Evolutionary conservation across 768 basidiomycete species (phyloP).

Genomic region (Termitomyces sp.): DNA sequence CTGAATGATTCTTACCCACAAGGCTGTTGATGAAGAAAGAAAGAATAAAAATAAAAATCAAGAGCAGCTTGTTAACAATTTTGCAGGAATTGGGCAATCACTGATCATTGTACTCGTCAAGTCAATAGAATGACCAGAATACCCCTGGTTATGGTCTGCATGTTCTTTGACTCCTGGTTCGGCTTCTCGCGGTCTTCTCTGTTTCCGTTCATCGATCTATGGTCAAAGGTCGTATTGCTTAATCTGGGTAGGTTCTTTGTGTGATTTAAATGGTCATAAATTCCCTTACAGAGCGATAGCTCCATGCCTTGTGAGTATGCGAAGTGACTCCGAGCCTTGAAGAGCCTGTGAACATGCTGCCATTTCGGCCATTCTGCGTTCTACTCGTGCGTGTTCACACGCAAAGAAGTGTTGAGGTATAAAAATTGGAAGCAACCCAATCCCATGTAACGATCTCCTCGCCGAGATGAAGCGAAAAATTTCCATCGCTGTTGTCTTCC

Average conservation of each 20-base stretch:
- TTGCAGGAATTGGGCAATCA: neutral
- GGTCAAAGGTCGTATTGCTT: neutral
- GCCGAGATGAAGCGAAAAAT: slow-evolving; percentile 5
- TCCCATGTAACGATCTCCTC: neutral
- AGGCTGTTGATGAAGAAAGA: neutral
- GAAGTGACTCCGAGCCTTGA: neutral
- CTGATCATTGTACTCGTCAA: neutral
- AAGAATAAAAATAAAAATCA: neutral
- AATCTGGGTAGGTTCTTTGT: neutral
- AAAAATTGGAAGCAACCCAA: neutral
- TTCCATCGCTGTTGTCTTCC: neutral
- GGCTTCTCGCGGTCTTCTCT: neutral
- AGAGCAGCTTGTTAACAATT: neutral
- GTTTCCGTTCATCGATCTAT: neutral
- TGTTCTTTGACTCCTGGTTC: neutral
- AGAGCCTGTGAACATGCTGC: neutral
- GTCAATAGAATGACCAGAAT: neutral
- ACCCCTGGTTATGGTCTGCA: neutral
- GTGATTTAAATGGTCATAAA: neutral
- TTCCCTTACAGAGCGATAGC: neutral
- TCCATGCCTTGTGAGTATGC: neutral
- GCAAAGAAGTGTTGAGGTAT: neutral
- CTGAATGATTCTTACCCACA: neutral
- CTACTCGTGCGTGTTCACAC: neutral
- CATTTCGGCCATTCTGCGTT: neutral